Evolutionary conservation across 208 protist genomes (phyloP), one percentile per base, ranked within the genome.

Genomic region (Acanthamoeba quina): DNA sequence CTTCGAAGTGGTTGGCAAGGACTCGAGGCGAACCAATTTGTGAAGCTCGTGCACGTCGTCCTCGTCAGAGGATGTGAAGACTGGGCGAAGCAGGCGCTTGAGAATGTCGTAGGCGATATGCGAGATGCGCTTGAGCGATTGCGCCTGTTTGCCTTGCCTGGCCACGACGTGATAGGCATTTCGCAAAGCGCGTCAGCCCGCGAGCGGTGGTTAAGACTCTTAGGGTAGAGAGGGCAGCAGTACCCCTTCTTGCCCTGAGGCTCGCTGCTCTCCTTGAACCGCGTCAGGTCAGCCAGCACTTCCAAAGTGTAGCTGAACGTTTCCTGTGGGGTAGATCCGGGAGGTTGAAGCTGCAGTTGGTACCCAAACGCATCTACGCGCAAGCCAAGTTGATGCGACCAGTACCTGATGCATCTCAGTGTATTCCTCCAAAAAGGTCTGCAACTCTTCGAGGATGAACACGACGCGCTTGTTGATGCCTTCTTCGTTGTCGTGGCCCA

Each of bases 271-370:
- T 93, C 88, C 24, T 72, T 93, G 64, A 93, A 80, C 21, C 88
- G 88, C 21, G 88, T 93, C 19, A 93, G 41, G 26, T 80, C 88
- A 26, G 66, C 88, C 31, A 93, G 64, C 41, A 93, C 88, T 62
- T 93, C 88, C 44, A 93, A 78, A 47, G 88, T 80, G 88, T 93
- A 93, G 88, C 54, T 80, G 66, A 93, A 93, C 17, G 66, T 93
- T 9, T 93, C 88, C 66, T 72, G 31, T 90, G 19, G 29, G n/a
- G 31, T 2, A 41, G 10, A 19, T 58, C 11, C 17, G 52, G 17
- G 52, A 21, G 64, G 37, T 44, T 44, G 15, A 44, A 44, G 41
- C 41, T 44, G 41, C 41, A 44, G 41, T 44, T 44, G 44, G 19
- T 21, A 21, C 17, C 74, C 74, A 54, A 58, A 58, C 52, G 17